phyloP scores from a whole-genome alignment of 2,329 filamentous ascomycete genomes.

The Westerdykella sp. region DNA sequence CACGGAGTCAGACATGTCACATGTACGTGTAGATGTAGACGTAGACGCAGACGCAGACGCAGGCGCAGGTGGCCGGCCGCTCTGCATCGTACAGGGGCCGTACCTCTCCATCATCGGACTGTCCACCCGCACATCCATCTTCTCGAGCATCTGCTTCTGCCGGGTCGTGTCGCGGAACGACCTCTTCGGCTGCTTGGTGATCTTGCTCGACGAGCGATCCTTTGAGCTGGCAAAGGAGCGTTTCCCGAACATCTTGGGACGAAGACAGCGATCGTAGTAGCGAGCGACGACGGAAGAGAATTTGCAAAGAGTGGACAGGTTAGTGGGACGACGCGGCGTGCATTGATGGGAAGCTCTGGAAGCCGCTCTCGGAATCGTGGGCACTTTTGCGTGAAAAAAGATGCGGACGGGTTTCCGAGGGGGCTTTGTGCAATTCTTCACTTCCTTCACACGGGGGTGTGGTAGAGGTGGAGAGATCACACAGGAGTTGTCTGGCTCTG shows the following conservation, averaged over 20 bases:
- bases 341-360: constrained; percentile 50
- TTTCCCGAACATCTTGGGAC: constrained; percentile 70
- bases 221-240: constrained; percentile 73
- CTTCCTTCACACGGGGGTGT: constrained; percentile 7
- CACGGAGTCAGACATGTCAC: background rate
- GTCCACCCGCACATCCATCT: constrained; percentile 55
- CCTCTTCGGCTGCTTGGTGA: constrained; percentile 71
- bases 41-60: too few relatives aligned
- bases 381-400: constrained; percentile 29
- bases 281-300: constrained; percentile 46
- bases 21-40: too few relatives aligned
- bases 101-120: constrained; percentile 49
- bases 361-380: constrained; percentile 37
- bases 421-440: constrained; percentile 35
- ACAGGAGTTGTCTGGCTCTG: constrained; percentile 37
- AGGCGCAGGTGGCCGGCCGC: constrained; percentile 1
- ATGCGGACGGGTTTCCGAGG: constrained; percentile 25
- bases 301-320: constrained; percentile 42
- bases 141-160: constrained; percentile 75
- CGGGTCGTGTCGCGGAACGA: constrained; percentile 71
- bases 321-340: constrained; percentile 46
- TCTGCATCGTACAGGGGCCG: constrained; percentile 1
- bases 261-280: constrained; percentile 40
- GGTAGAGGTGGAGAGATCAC: constrained; percentile 27
- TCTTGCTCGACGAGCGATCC: constrained; percentile 76